Evolutionary conservation across 495 filamentous ascomycete species (phyloP).

Genomic region (Hypoxylon crocopeplum): DNA sequence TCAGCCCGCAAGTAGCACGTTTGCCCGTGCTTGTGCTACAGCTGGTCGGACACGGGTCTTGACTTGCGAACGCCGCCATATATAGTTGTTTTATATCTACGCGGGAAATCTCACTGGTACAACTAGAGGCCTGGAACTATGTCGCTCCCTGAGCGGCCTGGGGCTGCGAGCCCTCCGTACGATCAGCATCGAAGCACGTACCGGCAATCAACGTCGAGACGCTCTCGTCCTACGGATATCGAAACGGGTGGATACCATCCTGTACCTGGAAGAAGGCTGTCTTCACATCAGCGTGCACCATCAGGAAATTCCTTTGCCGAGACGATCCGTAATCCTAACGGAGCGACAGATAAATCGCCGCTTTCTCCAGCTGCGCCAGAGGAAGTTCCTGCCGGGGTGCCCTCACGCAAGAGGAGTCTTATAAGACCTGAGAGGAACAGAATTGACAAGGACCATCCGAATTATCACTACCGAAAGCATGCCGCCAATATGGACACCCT

Average conservation of each 20-base stretch:
- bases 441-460: conserved; percentile 83
- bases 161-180: conserved; percentile 63
- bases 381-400: conserved; percentile 35
- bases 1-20: conserved; percentile 4
- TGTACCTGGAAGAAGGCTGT: conserved; percentile 39
- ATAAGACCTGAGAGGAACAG: conserved; percentile 86
- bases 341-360: conserved; percentile 52
- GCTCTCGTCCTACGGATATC: conserved; percentile 66
- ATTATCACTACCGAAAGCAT: conserved; percentile 93
- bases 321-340: conserved; percentile 56
- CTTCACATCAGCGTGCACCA: conserved; percentile 56
- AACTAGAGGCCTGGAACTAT: conserved; percentile 53
- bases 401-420: conserved; percentile 77
- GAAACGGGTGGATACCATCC: conserved; percentile 64
- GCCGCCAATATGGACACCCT: conserved; percentile 85
- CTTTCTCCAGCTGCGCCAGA: conserved; percentile 52
- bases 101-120: conserved; percentile 7
- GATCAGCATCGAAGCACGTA: conserved; percentile 66
- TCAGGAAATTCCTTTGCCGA: conserved; percentile 58
- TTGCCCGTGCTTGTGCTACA: conserved; percentile 12
- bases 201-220: conserved; percentile 72
- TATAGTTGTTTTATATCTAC: conserved; percentile 24
- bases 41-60: conserved; percentile 4
- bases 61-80: conserved; percentile 12
- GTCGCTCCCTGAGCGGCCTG: conserved; percentile 73